phyloP scores from a whole-genome alignment of 192 early-diverging fungal genomes.

The Pilaira anomala region DNA sequence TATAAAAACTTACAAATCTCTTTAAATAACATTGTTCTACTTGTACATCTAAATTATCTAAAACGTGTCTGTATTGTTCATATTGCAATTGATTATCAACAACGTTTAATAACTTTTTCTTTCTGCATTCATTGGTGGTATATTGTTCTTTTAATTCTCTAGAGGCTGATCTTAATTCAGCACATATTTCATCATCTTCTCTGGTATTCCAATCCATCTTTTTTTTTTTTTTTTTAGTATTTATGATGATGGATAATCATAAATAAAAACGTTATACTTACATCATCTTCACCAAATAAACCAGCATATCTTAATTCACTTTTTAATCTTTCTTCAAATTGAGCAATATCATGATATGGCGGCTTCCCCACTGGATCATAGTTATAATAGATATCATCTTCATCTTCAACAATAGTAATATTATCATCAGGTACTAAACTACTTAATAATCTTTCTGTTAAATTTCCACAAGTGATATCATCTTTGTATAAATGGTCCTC shows the following conservation, averaged over 20 bases:
- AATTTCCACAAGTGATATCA: constrained; percentile 36
- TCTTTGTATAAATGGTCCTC: constrained; percentile 14
- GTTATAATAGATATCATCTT: constrained; percentile 30
- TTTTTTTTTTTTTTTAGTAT: not conserved
- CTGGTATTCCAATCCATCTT: constrained; percentile 63
- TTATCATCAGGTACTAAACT: constrained; percentile 62
- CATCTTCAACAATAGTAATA: constrained; percentile 29
- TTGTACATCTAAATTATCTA: constrained; percentile 87
- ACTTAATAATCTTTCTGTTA: constrained; percentile 78
- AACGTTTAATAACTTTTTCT: constrained; percentile 59
- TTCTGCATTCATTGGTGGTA: constrained; percentile 64
- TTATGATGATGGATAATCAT: not conserved
- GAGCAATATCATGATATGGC: not conserved
- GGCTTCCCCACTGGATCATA: not conserved
- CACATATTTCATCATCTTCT: constrained; percentile 75
- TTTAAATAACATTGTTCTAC: constrained; percentile 86
- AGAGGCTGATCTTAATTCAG: constrained; percentile 65
- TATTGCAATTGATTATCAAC: constrained; percentile 73
- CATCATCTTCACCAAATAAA: constrained; percentile 73
- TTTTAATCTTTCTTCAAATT: constrained; percentile 72
- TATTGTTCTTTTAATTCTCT: constrained; percentile 69
- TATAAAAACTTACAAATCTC: constrained; percentile 68
- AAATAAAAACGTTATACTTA: constrained; percentile 25
- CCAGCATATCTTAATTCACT: constrained; percentile 83
- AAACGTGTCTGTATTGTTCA: constrained; percentile 84